Evolutionary conservation across 1,284 basidiomycete species (phyloP), one percentile per base, ranked within the genome.

Genomic region (Hypsizygus ulmarius): DNA sequence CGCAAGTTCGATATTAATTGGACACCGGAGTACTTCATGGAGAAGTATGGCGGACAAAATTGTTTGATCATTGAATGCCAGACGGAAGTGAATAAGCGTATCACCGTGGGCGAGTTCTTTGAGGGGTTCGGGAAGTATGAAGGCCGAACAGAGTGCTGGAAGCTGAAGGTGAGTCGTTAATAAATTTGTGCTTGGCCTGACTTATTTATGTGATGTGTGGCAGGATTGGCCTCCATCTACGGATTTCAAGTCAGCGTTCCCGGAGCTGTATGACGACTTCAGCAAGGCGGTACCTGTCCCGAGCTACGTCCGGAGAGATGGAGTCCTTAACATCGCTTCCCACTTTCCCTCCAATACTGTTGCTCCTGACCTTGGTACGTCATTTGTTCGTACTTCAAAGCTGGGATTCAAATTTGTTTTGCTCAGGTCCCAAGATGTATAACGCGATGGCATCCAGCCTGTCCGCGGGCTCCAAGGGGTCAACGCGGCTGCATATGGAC

Each of bases 401-500:
- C 43, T 39, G 49, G 40, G 11, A n/a, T 27, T 9, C 19, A 14
- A 15, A 3, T 38, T 39, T 35, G 49, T 40, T 29, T 36, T 45
- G 29, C 32, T 11, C 53, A 87, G 85, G 87, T 4, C 87, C 87
- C 0, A 87, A 88, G 64, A 89, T 89, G 86, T 90, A 89, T 62
- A 89, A 87, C 52, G 82, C 86, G 1, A 77, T 87, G 74, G 81
- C 83, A 8, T 84, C 84, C 7, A 75, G 68, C 33, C 80, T 84
- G 53, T 66, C 67, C 10, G 63, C 72, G 15, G 85, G 84, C 5
- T 87, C 81, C 58, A 87, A 87, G 58, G 89, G 90, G 6, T 84
- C 89, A 18, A 97, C 95, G 2, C 75, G 92, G 39, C 66, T 97
- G 44, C 94, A 97, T 63, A 95, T 96, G 92, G 94, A 97, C 67